Conservation (phyloP, 1,139 yeast genomes). For the Saccharomyces uvarum region DNA sequence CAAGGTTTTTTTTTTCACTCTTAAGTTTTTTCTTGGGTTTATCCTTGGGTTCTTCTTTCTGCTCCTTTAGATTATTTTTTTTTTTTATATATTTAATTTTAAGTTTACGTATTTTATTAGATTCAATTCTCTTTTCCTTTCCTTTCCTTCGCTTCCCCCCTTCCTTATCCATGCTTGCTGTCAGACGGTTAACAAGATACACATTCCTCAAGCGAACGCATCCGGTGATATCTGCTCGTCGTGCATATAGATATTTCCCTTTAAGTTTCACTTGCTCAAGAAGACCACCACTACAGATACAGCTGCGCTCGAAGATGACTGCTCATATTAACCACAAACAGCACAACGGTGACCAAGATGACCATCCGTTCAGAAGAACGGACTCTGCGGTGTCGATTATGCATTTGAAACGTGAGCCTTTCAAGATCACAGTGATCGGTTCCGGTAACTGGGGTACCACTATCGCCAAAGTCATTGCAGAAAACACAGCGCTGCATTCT, state of each 20-base stretch:
- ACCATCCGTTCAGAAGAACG: constrained; percentile 7
- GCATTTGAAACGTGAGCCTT: constrained; percentile 32
- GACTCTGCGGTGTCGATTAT: constrained; percentile 11
- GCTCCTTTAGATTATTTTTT: not conserved
- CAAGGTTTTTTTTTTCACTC: not conserved
- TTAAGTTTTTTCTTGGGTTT: not conserved
- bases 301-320: not conserved
- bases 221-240: not conserved
- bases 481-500: constrained; percentile 64
- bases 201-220: constrained; percentile 1
- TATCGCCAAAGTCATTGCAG: constrained; percentile 86
- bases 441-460: constrained; percentile 93
- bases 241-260: not conserved
- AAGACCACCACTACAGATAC: not conserved
- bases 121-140: not conserved
- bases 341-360: not conserved
- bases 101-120: not conserved
- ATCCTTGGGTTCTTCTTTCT: not conserved
- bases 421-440: constrained; percentile 47
- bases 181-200: not conserved
- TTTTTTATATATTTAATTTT: not conserved
- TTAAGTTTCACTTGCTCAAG: not conserved
- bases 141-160: not conserved
- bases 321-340: not conserved
- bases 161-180: not conserved